phyloP scores from a whole-genome alignment of 352 stramenopile genomes.

The Phytopythium chamaehyphon region DNA sequence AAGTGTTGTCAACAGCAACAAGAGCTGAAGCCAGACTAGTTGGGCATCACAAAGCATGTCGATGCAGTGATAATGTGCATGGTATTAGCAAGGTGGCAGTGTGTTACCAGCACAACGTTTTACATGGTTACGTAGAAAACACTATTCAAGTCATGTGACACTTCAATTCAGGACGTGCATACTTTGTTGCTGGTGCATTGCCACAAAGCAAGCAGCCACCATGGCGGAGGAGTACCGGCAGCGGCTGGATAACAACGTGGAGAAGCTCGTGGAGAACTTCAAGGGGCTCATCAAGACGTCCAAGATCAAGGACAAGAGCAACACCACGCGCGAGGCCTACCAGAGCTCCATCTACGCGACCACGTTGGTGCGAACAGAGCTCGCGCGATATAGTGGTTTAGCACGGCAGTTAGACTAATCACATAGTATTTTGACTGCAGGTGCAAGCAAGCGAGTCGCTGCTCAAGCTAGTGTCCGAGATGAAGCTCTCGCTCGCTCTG shows the following conservation, averaged over 20 bases:
- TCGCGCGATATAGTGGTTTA: background rate
- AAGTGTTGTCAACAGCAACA: too few relatives aligned
- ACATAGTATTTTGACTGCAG: slow-evolving; percentile 10
- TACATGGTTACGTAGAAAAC: too few relatives aligned
- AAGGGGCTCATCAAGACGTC: slow-evolving; percentile 77
- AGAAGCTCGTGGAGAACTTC: slow-evolving; percentile 88
- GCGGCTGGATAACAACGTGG: slow-evolving; percentile 83
- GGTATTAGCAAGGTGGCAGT: too few relatives aligned
- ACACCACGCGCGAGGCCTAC: slow-evolving; percentile 74
- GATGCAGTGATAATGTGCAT: too few relatives aligned
- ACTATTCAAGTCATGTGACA: too few relatives aligned
- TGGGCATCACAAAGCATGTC: too few relatives aligned
- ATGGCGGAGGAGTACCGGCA: slow-evolving; percentile 86
- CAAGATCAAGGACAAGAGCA: slow-evolving; percentile 79
- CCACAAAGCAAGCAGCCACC: background rate
- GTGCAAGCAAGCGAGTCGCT: slow-evolving; percentile 78
- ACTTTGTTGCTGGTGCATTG: too few relatives aligned
- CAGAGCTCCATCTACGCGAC: slow-evolving; percentile 83
- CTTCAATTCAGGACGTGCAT: too few relatives aligned
- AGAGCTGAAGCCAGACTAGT: too few relatives aligned
- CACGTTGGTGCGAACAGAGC: slow-evolving; percentile 37
- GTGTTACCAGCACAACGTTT: too few relatives aligned
- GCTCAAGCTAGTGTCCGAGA: slow-evolving; percentile 76
- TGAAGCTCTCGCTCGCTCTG: slow-evolving; percentile 76
- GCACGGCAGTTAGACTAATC: too few relatives aligned